Evolutionary conservation across 345 rosid genomes (phyloP).

Genomic region (Eucalyptus dawsonii): DNA sequence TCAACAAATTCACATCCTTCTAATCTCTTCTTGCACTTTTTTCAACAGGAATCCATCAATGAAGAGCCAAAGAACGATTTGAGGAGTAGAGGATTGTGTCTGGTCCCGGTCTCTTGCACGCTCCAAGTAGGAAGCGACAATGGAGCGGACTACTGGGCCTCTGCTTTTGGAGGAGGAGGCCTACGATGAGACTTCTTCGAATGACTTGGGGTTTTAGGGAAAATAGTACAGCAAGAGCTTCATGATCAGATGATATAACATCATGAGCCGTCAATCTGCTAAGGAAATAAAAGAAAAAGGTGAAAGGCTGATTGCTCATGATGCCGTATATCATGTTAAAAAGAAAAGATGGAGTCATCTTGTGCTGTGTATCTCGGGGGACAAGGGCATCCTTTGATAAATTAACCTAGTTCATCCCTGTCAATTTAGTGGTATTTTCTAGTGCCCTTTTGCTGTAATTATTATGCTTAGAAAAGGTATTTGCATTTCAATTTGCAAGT

Average conservation of each 20-base stretch:
- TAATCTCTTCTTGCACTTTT: background rate
- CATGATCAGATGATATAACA: slow-evolving; percentile 31
- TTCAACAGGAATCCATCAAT: background rate
- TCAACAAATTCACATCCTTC: background rate
- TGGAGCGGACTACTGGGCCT: slow-evolving; percentile 77
- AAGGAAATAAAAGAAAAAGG: background rate
- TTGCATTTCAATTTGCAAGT: background rate
- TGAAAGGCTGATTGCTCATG: slow-evolving; percentile 98
- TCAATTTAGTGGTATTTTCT: background rate
- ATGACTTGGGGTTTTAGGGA: background rate
- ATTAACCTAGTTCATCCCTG: background rate
- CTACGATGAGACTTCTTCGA: background rate
- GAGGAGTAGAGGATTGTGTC: slow-evolving; percentile 70
- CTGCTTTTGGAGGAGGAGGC: slow-evolving; percentile 35
- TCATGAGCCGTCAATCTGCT: slow-evolving; percentile 97
- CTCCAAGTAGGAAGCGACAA: slow-evolving; percentile 54
- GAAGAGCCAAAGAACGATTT: slow-evolving; percentile 31
- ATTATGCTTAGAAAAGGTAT: background rate
- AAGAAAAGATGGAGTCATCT: background rate
- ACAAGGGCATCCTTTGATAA: background rate
- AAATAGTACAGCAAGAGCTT: background rate
- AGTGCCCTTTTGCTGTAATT: background rate
- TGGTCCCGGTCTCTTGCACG: slow-evolving; percentile 68
- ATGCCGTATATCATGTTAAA: slow-evolving; percentile 43
- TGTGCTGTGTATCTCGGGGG: background rate